Base-by-base conservation (phyloP, 73 alveolate species). In the Stentor coeruleus region DNA sequence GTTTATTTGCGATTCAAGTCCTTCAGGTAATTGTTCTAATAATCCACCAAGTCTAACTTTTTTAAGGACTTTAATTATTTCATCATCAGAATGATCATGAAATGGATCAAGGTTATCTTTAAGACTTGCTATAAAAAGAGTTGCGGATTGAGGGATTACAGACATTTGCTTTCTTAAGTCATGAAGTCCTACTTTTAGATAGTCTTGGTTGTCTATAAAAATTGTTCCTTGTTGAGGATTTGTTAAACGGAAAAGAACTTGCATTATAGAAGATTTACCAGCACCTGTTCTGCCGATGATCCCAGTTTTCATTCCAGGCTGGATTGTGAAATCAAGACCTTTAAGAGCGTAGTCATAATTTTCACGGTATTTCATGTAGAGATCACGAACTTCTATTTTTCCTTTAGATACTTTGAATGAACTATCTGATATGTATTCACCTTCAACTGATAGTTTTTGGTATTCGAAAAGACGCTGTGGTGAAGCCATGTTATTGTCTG, bases 211-310 rank as follows among this genome's bases (percentile, higher is more conserved):
- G 72, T 91, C 94, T 3, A 92, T 85, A 74, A 72, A 40, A 20
- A 92, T 81, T 3, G 41, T 38, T 20, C 96, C 95, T 35, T 74
- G 87, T 57, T 81, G 89, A 3, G 86, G 83, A 74, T 92, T 95
- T 6, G 88, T 87, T 49, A 94, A 86, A 79, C 97, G 81, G 31
- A 91, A 87, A 57, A 94, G 84, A 59, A 95, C 88, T 86, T 89
- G 86, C 15, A 94, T 77, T 66, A 94, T 92, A 36, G 95, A 90
- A 55, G 97, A 72, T 83, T 94, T 94, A 0, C 98, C 98, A 36
- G 96, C 92, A 37, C 98, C 98, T 3, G 97, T 92, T 59, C 97
- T 84, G 3, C 98, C 98, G 0, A 92, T 90, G 39, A 92, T 82
- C 28, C 97, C 98, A 0, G 91, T 82, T 89, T 92, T 91, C 81